Conservation (phyloP, 495 filamentous ascomycete species). For the Aspergillus coremiiformis region DNA sequence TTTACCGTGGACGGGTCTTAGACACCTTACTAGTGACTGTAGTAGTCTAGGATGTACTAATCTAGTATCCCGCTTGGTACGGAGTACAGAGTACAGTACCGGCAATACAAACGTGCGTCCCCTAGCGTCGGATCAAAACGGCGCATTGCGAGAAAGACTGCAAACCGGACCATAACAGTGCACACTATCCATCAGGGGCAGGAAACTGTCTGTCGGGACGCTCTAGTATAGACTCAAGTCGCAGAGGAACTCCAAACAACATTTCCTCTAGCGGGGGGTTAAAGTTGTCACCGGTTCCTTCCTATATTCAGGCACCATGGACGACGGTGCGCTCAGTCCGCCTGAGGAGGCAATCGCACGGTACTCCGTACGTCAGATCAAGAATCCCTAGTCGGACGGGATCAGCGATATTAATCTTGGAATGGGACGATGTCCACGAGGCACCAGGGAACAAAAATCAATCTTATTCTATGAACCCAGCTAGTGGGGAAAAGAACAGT, state of each 20-base stretch:
- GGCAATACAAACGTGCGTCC: not conserved
- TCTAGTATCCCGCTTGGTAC: not conserved
- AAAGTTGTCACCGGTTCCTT: conserved; percentile 16
- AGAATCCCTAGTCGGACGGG: not conserved
- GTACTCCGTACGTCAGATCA: not conserved
- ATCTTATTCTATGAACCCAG: not conserved
- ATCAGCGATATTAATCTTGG: not conserved
- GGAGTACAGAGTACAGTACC: too few species aligned
- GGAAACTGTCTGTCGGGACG: conserved; percentile 2
- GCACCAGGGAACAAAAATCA: not conserved
- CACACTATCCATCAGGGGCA: not conserved
- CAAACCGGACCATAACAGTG: not conserved
- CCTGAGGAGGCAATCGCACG: conserved; percentile 2
- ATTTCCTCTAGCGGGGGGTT: conserved; percentile 5
- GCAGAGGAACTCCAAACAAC: not conserved
- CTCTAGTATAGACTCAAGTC: not conserved
- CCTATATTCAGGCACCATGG: conserved; percentile 7
- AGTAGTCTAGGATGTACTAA: too few species aligned
- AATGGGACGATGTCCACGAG: not conserved
- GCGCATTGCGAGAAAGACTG: conserved; percentile 4
- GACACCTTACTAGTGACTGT: too few species aligned
- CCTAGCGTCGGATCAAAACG: conserved; percentile 1
- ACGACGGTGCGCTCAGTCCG: conserved; percentile 10
- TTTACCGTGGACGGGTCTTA: not conserved
- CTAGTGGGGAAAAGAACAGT: not conserved